These are phyloP conservation scores for Spongispora temasekensis DNA, from an alignment of 1,284 basidiomycete genomes.

Conservation along the genomic window DNA sequence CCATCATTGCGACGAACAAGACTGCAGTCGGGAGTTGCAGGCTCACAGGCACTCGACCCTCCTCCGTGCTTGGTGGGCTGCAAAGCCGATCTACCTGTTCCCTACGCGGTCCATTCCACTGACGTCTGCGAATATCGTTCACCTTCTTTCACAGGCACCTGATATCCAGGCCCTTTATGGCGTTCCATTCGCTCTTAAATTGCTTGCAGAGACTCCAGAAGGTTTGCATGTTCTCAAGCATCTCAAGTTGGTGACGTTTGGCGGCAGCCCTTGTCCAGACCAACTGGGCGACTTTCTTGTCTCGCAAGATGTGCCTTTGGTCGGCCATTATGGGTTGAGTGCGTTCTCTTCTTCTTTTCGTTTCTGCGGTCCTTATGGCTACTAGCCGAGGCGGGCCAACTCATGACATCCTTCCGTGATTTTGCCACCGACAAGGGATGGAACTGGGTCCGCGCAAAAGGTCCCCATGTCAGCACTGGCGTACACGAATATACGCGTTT, in stretches of 20 bases:
- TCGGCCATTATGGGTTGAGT: slow-evolving; percentile 56
- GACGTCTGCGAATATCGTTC: slow-evolving; percentile 49
- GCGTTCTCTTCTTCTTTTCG: slow-evolving; percentile 38
- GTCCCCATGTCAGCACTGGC: too few species aligned
- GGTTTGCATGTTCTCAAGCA: slow-evolving; percentile 37
- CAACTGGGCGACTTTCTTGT: slow-evolving; percentile 59
- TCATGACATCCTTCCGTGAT: slow-evolving; percentile 54
- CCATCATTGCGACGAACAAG: slow-evolving; percentile 45
- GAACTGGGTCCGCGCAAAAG: slow-evolving; percentile 52
- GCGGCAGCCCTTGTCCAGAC: slow-evolving; percentile 48
- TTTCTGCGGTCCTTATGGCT: slow-evolving; percentile 47
- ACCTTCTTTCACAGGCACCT: slow-evolving; percentile 28
- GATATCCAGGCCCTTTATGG: too few species aligned
- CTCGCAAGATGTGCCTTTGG: slow-evolving; percentile 50
- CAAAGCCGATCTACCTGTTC: slow-evolving; percentile 51
- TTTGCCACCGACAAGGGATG: slow-evolving; percentile 57
- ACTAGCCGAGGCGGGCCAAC: slow-evolving; percentile 45
- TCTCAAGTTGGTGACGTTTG: slow-evolving; percentile 55
- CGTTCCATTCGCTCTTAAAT: slow-evolving; percentile 34
- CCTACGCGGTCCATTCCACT: slow-evolving; percentile 50
- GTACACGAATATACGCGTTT: slow-evolving; percentile 44
- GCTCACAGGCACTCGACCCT: slow-evolving; percentile 24
- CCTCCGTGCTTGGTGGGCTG: slow-evolving; percentile 41
- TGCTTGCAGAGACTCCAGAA: slow-evolving; percentile 52
- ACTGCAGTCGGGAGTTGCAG: slow-evolving; percentile 40